Evolutionary conservation across 768 basidiomycete species (phyloP).

Genomic region (Dentipellis sp.): DNA sequence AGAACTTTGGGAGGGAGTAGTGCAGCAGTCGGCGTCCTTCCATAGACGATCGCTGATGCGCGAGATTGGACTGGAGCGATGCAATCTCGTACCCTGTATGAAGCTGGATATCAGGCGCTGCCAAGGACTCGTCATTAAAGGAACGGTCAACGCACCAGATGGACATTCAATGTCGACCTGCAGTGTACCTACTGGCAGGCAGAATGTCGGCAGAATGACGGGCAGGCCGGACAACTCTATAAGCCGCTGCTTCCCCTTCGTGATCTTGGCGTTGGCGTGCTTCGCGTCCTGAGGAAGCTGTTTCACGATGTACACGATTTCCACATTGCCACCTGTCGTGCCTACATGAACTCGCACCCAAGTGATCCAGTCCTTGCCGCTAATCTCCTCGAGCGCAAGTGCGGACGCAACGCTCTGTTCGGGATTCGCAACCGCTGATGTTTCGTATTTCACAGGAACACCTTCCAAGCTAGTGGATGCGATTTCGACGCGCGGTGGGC

Average conservation of each 20-base stretch:
- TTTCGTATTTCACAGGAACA: conserved; percentile 53
- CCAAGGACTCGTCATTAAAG: too few relatives aligned
- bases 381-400: conserved; percentile 42
- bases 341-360: conserved; percentile 60
- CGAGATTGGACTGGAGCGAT: conserved; percentile 46
- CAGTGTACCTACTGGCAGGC: conserved; percentile 56
- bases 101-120: too few relatives aligned
- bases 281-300: conserved; percentile 11
- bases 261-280: conserved; percentile 2
- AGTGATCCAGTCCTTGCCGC: conserved; percentile 48
- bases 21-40: conserved; percentile 43
- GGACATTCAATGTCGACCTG: conserved; percentile 49
- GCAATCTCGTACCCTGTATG: conserved; percentile 31
- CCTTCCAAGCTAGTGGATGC: conserved; percentile 56
- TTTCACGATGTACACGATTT: conserved; percentile 57
- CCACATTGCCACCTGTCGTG: conserved; percentile 42
- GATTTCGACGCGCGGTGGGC: conserved; percentile 41
- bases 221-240: conserved; percentile 23
- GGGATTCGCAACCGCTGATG: conserved; percentile 30
- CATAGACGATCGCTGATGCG: conserved; percentile 32
- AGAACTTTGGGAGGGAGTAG: conserved; percentile 43
- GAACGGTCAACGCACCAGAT: conserved; percentile 34
- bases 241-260: conserved; percentile 27
- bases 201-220: conserved; percentile 62
- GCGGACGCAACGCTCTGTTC: conserved; percentile 23